Conservation (phyloP, 257 asterid species). For the Sherardia arvensis region DNA sequence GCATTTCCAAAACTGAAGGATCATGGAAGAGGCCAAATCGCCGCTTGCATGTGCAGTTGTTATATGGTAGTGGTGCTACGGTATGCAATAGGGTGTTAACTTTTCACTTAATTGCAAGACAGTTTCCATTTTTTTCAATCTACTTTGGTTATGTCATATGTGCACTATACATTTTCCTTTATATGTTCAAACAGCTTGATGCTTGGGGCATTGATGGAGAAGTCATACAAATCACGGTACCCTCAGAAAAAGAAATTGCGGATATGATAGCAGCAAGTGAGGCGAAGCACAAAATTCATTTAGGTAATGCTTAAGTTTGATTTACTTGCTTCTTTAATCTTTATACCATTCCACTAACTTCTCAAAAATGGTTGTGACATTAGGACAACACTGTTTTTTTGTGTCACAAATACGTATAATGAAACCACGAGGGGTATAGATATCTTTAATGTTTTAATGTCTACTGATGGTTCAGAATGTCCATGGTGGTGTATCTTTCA, state of each 20-base stretch:
- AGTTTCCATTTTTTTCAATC: background rate
- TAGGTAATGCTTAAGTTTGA: slow-evolving; percentile 35
- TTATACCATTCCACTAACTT: background rate
- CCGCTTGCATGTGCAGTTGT: slow-evolving; percentile 56
- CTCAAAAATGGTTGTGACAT: background rate
- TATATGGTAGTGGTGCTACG: slow-evolving; percentile 69
- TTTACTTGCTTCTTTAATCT: slow-evolving; percentile 1
- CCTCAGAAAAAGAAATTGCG: slow-evolving; percentile 57
- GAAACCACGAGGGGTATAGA: background rate
- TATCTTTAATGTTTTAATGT: background rate
- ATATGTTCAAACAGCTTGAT: slow-evolving; percentile 42
- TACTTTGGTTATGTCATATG: background rate
- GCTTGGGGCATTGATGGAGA: slow-evolving; percentile 85
- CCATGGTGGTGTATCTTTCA: background rate
- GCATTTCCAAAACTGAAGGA: slow-evolving; percentile 68
- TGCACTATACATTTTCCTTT: slow-evolving; percentile 8
- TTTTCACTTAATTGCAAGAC: slow-evolving; percentile 2
- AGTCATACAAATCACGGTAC: slow-evolving; percentile 46
- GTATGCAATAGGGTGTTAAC: slow-evolving; percentile 27
- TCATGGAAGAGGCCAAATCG: slow-evolving; percentile 78
- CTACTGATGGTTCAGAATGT: background rate
- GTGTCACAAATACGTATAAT: background rate
- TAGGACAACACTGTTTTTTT: background rate
- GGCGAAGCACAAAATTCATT: slow-evolving; percentile 38
- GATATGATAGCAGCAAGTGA: slow-evolving; percentile 44